Conservation (phyloP, 2,329 filamentous ascomycete species). For the Ceratocystiopsis minuta region DNA sequence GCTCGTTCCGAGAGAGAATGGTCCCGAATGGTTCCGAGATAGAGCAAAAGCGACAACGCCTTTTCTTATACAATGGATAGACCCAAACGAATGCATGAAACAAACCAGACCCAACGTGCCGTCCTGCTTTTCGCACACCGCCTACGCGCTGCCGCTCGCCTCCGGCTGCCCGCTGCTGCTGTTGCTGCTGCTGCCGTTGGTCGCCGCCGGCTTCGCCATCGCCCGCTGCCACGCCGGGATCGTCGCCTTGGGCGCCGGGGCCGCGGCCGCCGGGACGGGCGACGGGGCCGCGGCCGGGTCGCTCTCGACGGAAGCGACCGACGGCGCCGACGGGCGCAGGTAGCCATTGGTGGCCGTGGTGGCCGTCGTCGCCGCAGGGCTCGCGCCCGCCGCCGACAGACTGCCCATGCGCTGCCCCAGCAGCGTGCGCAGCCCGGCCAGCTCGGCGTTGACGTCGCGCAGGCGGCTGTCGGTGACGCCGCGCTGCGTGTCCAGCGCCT, state of each 20-base stretch:
- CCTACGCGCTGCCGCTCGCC: constrained; percentile 3
- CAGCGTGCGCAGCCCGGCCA: constrained; percentile 83
- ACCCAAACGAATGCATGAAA: too few relatives aligned
- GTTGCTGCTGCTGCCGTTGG: constrained; percentile 10
- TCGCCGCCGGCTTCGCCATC: constrained; percentile 43
- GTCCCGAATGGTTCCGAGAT: too few relatives aligned
- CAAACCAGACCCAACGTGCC: too few relatives aligned
- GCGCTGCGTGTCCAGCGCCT: constrained; percentile 75
- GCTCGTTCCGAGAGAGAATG: too few relatives aligned
- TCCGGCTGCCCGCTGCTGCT: constrained; percentile 1
- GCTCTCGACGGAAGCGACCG: constrained; percentile 3
- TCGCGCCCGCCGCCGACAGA: not conserved
- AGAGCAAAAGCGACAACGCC: too few relatives aligned
- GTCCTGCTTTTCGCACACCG: too few relatives aligned
- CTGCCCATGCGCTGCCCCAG: constrained; percentile 45
- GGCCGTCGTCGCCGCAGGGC: not conserved
- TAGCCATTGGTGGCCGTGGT: constrained; percentile 12
- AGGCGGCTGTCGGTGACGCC: constrained; percentile 64
- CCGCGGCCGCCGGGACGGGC: constrained; percentile 3
- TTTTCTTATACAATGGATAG: too few relatives aligned
- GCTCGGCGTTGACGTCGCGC: constrained; percentile 68
- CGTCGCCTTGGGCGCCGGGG: constrained; percentile 27
- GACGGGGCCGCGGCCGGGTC: constrained; percentile 10
- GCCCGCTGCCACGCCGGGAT: constrained; percentile 72
- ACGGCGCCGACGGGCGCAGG: constrained; percentile 13